A percentile compares a stretch with the other conserved stretches of the same genome.
Evolutionary conservation across 257 asterid genomes (phyloP).

Genomic region (Nicotiana undulata): DNA sequence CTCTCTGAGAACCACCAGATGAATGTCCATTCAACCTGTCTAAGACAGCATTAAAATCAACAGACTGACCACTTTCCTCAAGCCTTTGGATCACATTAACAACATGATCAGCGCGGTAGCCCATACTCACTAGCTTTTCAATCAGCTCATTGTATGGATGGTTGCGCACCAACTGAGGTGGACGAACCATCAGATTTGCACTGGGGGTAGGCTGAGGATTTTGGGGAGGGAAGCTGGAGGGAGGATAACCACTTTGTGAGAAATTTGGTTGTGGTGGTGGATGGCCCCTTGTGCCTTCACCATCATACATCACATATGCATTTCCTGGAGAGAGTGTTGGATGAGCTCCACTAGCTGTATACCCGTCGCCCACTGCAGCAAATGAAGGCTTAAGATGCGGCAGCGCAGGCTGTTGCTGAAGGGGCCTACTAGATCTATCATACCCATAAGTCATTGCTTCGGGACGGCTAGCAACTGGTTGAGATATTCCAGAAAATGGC

Average conservation of each 20-base stretch:
- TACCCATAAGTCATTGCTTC: constrained; percentile 57
- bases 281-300: constrained; percentile 64
- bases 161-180: constrained; percentile 45
- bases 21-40: constrained; percentile 75
- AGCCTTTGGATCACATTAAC: constrained; percentile 66
- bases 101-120: constrained; percentile 74
- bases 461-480: constrained; percentile 36
- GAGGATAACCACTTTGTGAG: constrained; percentile 64
- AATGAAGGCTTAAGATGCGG: constrained; percentile 55
- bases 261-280: constrained; percentile 56
- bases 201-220: constrained; percentile 43
- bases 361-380: constrained; percentile 56
- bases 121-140: constrained; percentile 86
- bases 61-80: constrained; percentile 83
- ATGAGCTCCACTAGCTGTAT: constrained; percentile 50
- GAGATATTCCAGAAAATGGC: constrained; percentile 44
- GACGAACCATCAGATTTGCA: constrained; percentile 33
- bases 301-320: constrained; percentile 57
- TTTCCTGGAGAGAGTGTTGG: constrained; percentile 57
- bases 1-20: constrained; percentile 79
- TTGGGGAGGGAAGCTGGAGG: constrained; percentile 43
- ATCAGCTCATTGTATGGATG: constrained; percentile 72
- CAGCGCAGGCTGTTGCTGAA: constrained; percentile 46
- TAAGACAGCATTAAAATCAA: constrained; percentile 72
- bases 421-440: constrained; percentile 48